A percentile compares a stretch with the other conserved stretches of the same genome.
Evolutionary conservation across 495 filamentous ascomycete genomes (phyloP).

Genomic region (Lasiosphaeria miniovina): DNA sequence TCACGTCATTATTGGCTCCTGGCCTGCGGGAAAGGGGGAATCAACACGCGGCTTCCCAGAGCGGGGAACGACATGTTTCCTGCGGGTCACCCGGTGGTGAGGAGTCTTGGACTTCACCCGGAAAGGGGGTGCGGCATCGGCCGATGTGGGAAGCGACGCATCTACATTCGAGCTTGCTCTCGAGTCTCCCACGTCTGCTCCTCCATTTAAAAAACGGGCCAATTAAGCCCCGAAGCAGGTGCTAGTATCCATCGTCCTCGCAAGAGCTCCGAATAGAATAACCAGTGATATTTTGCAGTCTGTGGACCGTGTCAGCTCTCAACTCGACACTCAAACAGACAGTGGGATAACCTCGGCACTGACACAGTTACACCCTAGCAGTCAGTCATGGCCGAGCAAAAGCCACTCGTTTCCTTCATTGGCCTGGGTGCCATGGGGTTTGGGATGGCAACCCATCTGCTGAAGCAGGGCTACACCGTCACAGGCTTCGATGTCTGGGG

Average conservation of each 20-base stretch:
- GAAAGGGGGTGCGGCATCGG: conserved; percentile 16
- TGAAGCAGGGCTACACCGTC: conserved; percentile 65
- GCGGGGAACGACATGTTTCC: conserved; percentile 14
- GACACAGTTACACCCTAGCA: not conserved
- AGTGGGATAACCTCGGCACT: not conserved
- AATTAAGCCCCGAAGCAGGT: conserved; percentile 6
- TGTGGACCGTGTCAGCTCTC: not conserved
- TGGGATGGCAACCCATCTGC: conserved; percentile 77
- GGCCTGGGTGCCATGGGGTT: conserved; percentile 89
- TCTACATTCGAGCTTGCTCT: not conserved
- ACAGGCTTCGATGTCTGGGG: conserved; percentile 74
- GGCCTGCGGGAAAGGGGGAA: conserved; percentile 16
- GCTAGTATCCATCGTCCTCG: not conserved
- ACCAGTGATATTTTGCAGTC: not conserved
- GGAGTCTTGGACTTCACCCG: conserved; percentile 21
- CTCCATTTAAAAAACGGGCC: conserved; percentile 3
- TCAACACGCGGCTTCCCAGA: conserved; percentile 3
- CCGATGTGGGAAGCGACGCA: not conserved
- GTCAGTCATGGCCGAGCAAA: conserved; percentile 30
- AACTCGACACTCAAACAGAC: not conserved
- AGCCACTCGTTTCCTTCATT: conserved; percentile 67
- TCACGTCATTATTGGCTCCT: conserved; percentile 25
- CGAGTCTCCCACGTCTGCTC: not conserved
- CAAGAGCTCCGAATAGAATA: conserved; percentile 1
- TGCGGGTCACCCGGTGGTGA: conserved; percentile 8